Percentiles rank a stretch among this genome's conserved stretches.
Conservation (phyloP, 148 eudicot species). For the Rhododendron ferrugineum region DNA sequence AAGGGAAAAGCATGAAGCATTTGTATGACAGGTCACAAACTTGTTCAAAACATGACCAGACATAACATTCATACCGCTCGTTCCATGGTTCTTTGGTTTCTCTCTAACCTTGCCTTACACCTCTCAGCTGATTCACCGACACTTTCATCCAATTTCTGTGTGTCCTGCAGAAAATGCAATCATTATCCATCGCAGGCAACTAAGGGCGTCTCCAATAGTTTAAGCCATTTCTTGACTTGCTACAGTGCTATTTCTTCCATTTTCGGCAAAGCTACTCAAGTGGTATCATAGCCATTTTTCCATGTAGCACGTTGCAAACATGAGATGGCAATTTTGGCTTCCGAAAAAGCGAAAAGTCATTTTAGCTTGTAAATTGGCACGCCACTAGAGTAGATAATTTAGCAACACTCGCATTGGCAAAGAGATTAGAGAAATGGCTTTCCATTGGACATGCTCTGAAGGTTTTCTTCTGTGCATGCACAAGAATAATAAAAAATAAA, state of each 20-base stretch:
- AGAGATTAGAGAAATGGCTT: neutral
- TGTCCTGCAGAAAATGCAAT: slow-evolving; percentile 39
- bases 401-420: neutral
- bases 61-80: slow-evolving; percentile 59
- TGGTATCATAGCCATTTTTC: neutral
- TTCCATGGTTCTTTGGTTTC: slow-evolving; percentile 75
- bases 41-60: neutral
- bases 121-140: slow-evolving; percentile 67
- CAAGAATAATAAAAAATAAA: neutral
- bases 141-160: slow-evolving; percentile 40
- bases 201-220: neutral
- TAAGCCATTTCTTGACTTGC: neutral
- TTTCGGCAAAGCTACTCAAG: neutral
- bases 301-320: neutral
- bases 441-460: neutral
- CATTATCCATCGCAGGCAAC: neutral
- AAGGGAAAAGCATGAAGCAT: slow-evolving; percentile 1
- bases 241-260: neutral
- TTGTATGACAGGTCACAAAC: neutral
- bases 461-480: neutral
- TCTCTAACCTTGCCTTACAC: slow-evolving; percentile 77
- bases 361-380: neutral
- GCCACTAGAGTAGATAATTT: neutral
- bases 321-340: neutral
- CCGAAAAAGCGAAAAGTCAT: neutral